Conservation (phyloP, 1,284 basidiomycete genomes). For the Heterobasidion irregulare region DNA sequence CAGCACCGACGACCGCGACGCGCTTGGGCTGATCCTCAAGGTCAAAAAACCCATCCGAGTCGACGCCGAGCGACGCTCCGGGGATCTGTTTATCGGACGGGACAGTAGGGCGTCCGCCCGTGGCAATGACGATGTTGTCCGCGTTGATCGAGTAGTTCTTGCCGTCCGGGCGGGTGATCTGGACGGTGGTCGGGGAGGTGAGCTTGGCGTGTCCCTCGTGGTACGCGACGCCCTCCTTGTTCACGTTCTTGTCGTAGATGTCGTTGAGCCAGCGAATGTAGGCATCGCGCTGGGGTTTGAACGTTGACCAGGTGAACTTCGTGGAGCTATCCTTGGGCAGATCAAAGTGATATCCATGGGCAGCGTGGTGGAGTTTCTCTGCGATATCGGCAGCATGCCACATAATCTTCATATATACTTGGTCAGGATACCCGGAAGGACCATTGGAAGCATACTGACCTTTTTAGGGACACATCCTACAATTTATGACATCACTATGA, state of each 20-base stretch:
- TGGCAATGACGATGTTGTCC: slow-evolving; percentile 78
- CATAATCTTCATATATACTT: slow-evolving; percentile 68
- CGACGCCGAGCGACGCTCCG: slow-evolving; percentile 84
- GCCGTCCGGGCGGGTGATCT: slow-evolving; percentile 61
- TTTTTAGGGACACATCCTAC: slow-evolving; percentile 87
- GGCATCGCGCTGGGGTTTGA: slow-evolving; percentile 93
- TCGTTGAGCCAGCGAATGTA: slow-evolving; percentile 90
- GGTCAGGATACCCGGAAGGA: neutral
- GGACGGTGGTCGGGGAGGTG: slow-evolving; percentile 53
- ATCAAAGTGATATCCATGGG: slow-evolving; percentile 72
- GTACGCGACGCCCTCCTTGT: slow-evolving; percentile 86
- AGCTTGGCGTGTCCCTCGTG: slow-evolving; percentile 78
- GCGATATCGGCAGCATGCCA: slow-evolving; percentile 97
- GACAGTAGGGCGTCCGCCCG: slow-evolving; percentile 79
- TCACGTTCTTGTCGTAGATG: slow-evolving; percentile 88
- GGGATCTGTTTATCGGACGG: slow-evolving; percentile 75
- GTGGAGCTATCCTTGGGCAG: slow-evolving; percentile 27
- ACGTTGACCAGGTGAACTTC: slow-evolving; percentile 85
- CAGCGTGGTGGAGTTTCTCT: slow-evolving; percentile 67
- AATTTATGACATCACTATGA: neutral
- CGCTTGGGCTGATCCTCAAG: slow-evolving; percentile 87
- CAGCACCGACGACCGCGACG: slow-evolving; percentile 92
- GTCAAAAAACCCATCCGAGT: slow-evolving; percentile 96
- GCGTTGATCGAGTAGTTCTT: slow-evolving; percentile 61
- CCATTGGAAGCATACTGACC: slow-evolving; percentile 24